A percentile compares a stretch with the other conserved stretches of the same genome.
Conservation (phyloP, 768 basidiomycete genomes). For the Pulveroboletus sp. region DNA sequence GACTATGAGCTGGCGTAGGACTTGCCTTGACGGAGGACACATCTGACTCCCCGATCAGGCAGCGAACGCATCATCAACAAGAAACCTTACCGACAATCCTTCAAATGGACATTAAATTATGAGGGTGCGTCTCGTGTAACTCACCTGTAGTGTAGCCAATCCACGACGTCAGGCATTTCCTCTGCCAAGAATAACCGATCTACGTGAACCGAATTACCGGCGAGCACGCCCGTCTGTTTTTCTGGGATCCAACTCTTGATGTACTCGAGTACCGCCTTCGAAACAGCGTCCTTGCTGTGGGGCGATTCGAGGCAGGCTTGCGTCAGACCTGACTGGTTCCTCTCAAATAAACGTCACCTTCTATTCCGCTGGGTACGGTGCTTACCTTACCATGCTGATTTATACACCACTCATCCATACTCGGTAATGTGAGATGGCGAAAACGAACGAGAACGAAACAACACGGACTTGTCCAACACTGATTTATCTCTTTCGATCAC, state of each 20-base stretch:
- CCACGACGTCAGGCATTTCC: constrained; percentile 76
- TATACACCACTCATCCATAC: constrained; percentile 88
- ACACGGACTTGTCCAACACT: constrained; percentile 60
- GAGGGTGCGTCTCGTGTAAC: too few species aligned
- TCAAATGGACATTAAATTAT: not conserved
- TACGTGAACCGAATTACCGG: constrained; percentile 84
- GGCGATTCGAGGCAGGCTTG: constrained; percentile 72
- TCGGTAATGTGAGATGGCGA: constrained; percentile 23
- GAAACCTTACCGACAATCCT: constrained; percentile 65
- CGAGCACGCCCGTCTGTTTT: constrained; percentile 60
- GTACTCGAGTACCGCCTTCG: constrained; percentile 62
- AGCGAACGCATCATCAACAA: not conserved
- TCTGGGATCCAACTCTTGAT: constrained; percentile 83
- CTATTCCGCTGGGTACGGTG: not conserved
- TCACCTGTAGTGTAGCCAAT: constrained; percentile 81
- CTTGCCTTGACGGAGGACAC: constrained; percentile 78
- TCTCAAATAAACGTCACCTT: not conserved
- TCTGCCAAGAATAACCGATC: constrained; percentile 69
- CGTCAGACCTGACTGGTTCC: constrained; percentile 72
- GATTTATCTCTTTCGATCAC: constrained; percentile 71
- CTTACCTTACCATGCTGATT: constrained; percentile 73
- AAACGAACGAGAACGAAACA: not conserved
- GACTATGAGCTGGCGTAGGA: not conserved
- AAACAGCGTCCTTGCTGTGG: constrained; percentile 56
- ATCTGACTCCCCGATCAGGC: constrained; percentile 40